Percentiles rank a stretch among this genome's conserved stretches.
phyloP scores from a whole-genome alignment of 2,329 filamentous ascomycete genomes.

The Monosporascus sp. region DNA sequence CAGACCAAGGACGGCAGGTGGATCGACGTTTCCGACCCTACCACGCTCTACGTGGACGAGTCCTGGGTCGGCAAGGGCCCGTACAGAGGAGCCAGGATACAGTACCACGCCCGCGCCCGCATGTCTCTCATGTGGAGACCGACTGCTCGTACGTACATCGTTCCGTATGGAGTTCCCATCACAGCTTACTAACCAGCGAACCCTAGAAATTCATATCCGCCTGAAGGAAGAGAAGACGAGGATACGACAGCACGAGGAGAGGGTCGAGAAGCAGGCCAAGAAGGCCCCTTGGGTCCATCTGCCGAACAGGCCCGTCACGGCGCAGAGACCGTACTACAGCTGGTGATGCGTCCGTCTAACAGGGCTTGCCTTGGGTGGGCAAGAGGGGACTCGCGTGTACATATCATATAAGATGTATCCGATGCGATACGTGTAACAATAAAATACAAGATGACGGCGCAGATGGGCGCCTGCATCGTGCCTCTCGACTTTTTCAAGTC shows the following conservation, averaged over 20 bases:
- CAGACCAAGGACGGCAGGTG: slow-evolving; percentile 70
- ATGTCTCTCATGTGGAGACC: slow-evolving; percentile 65
- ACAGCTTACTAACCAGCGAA: background rate
- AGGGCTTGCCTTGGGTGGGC: background rate
- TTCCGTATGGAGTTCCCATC: too few species aligned
- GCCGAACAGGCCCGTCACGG: slow-evolving; percentile 77
- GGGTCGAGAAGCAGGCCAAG: slow-evolving; percentile 67
- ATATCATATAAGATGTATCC: background rate
- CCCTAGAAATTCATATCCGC: slow-evolving; percentile 69
- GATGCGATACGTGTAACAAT: background rate
- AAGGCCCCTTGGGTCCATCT: slow-evolving; percentile 82
- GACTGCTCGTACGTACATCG: slow-evolving; percentile 60
- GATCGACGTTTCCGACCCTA: slow-evolving; percentile 65
- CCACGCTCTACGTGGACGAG: slow-evolving; percentile 84
- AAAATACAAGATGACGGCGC: background rate
- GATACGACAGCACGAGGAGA: slow-evolving; percentile 73
- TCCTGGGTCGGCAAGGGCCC: slow-evolving; percentile 84
- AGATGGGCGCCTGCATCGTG: background rate
- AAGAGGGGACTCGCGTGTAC: background rate
- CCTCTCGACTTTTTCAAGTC: background rate
- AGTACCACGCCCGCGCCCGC: slow-evolving; percentile 72
- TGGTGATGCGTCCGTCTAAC: slow-evolving; percentile 58
- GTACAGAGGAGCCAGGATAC: slow-evolving; percentile 50
- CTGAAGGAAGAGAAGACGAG: slow-evolving; percentile 93
- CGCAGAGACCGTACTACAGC: slow-evolving; percentile 83